Base-by-base conservation (phyloP, 1,139 yeast species). In the Hemisphaericaspora subhashii region DNA sequence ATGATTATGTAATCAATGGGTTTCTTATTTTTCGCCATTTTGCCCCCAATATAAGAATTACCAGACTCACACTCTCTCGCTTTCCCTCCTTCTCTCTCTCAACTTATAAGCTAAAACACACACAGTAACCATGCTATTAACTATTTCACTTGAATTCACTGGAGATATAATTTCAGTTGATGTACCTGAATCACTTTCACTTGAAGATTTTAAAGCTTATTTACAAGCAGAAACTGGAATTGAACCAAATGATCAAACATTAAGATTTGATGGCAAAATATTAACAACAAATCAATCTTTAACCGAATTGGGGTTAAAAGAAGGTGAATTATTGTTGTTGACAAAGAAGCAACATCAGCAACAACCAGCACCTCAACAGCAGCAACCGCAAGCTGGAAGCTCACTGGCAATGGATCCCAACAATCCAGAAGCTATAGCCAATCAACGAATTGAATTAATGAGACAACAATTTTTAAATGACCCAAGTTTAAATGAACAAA, bases 191-290 rank as follows among this genome's bases (percentile, higher is more conserved):
- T 83, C 83, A 14, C 75, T 89, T 68, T 57, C 79, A 0, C 58
- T 88, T 7, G 72, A 60, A 11, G 96, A 89, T 57, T 75, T 90
- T 51, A 73, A 79, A 44, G 95, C 95, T 0, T 82, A 85, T 48
- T 58, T 90, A 5, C 88, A 83, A 48, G 82, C 88, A 2, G 96
- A 89, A 53, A 76, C 88, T 15, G 74, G 68, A 17, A 72, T 83
- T 26, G 67, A 68, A 5, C 67, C 78, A 3, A 46, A 50, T 0
- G 52, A 63, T 16, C 86, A 83, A 54, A 59, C 71, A 11, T 52
- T 86, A 37, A 57, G 67, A 22, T 68, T 66, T 50, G 70, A 82
- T 46, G 76, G 77, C 38, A 64, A 63, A 27, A 54, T 35, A 18
- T 52, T 86, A 29, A 58, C 56, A 1, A 59, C 56, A 7, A 46